Base-by-base conservation (phyloP, 2,329 filamentous ascomycete genomes). In the Aspergillus aculeatus region DNA sequence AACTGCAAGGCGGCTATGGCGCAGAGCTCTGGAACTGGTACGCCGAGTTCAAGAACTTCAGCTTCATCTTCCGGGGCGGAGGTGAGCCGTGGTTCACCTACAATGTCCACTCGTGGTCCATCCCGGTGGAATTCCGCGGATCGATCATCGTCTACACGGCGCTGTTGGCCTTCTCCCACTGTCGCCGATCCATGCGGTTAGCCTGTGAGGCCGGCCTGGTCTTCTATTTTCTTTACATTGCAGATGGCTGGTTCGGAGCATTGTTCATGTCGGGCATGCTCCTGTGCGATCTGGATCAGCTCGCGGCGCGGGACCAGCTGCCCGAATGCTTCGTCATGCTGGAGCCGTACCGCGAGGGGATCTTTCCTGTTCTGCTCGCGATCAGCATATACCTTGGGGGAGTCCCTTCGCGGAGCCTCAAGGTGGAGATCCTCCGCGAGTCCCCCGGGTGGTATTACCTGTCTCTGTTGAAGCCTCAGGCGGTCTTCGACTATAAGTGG, bases 221-320 rank as follows among this genome's bases (percentile, higher is more conserved):
- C 21, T 77, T 80, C 63, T 91, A 90, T 73, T 89, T 89, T 68
- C 77, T 90, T 69, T 89, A 88, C 70, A 81, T 90, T 54, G 82
- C 81, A 3, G 88, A 91, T 69, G 87, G 86, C 24, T 85, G 81
- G 73, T 85, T 85, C 68, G 84, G 83, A 64, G 79, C 85, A 16
- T 78, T 87, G 72, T 89, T 89, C 69, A 72, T 83, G 12, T 75
- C 80, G 0, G 87, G 87, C 23, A 86, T 88, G 83, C 72, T 88
- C 3, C 78, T 88, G 12, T 83, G 82, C 70, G 85, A 89, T 60
- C 72, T 89, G 31, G 86, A 89, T 64, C 67, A 85, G 5, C 78
- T 87, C 2, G 80, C 82, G 1, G 73, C 72, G 50, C 75, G 73
- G 49, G 77, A 80, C 41, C 77, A 83, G 44, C 78, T 88, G 4